Conservation (phyloP, 176 grass and related monocot genomes). For the Carex cristatella region DNA sequence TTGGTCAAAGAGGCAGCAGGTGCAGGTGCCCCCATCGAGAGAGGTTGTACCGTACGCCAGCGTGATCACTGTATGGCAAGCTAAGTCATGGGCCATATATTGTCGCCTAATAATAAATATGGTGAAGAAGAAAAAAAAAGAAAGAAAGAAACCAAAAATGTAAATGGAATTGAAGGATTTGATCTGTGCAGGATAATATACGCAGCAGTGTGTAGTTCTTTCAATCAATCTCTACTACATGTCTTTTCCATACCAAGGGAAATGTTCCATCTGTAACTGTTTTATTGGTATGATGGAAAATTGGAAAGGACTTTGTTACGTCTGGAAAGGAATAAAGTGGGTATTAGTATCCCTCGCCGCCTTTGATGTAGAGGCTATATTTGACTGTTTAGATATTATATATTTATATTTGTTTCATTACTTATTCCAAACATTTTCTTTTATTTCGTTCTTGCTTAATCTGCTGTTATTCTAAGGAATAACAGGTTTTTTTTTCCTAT, state of each 20-base stretch:
- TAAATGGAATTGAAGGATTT: background rate
- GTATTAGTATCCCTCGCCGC: background rate
- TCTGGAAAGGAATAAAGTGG: background rate
- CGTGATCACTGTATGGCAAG: slow-evolving; percentile 9
- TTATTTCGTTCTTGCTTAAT: background rate
- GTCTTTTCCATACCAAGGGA: slow-evolving; percentile 4
- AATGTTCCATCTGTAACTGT: background rate
- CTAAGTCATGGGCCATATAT: background rate
- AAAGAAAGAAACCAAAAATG: background rate
- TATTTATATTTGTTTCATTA: too few relatives aligned
- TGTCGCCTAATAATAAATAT: background rate
- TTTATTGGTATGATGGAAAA: background rate
- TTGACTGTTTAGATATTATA: background rate
- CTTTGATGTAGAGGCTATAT: background rate
- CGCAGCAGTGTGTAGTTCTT: slow-evolving; percentile 3
- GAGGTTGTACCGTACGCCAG: background rate
- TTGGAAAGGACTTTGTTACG: background rate
- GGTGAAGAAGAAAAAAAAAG: background rate
- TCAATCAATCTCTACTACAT: background rate
- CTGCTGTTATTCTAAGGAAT: too few relatives aligned
- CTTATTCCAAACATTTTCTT: background rate
- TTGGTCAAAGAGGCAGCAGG: slow-evolving; percentile 13
- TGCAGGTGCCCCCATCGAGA: slow-evolving; percentile 1
- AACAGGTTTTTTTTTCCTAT: too few relatives aligned
- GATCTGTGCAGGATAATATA: background rate